phyloP scores from a whole-genome alignment of 805 yeast species.

The Hemisphaericaspora nanyangensis region DNA sequence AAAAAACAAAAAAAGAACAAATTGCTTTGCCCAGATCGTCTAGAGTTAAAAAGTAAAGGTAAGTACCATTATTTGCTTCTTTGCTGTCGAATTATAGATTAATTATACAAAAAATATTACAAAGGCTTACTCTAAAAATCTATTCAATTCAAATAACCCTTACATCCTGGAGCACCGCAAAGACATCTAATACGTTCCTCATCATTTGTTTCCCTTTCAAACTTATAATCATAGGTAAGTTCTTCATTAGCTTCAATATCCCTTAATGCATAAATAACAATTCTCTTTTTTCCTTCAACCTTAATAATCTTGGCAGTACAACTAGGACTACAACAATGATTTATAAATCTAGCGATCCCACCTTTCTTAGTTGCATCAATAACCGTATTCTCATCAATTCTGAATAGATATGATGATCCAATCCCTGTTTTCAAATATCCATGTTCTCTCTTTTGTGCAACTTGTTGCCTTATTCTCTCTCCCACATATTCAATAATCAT shows the following conservation, averaged over 20 bases:
- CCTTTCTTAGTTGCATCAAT: constrained; percentile 97
- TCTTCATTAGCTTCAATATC: constrained; percentile 89
- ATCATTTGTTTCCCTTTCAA: constrained; percentile 86
- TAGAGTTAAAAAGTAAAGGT: too few species aligned
- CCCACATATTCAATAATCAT: constrained; percentile 99
- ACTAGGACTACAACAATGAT: constrained; percentile 96
- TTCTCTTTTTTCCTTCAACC: constrained; percentile 89
- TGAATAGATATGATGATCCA: constrained; percentile 88
- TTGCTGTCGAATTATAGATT: too few species aligned
- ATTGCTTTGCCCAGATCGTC: too few species aligned
- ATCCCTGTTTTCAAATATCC: constrained; percentile 85
- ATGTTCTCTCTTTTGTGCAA: constrained; percentile 88
- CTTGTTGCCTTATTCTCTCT: constrained; percentile 87
- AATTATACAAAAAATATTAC: neutral
- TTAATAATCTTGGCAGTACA: constrained; percentile 96
- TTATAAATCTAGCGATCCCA: constrained; percentile 94
- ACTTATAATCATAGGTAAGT: constrained; percentile 92
- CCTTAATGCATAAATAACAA: constrained; percentile 88
- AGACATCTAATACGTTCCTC: constrained; percentile 85
- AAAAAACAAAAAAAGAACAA: too few species aligned
- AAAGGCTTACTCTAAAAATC: neutral
- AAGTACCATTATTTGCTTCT: too few species aligned
- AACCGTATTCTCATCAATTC: constrained; percentile 91
- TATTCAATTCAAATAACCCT: constrained; percentile 77
- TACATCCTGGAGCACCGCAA: constrained; percentile 94